Evolutionary conservation across 2,329 filamentous ascomycete species (phyloP), one percentile per base, ranked within the genome.

Genomic region (Pseudogymnoascus sp.): DNA sequence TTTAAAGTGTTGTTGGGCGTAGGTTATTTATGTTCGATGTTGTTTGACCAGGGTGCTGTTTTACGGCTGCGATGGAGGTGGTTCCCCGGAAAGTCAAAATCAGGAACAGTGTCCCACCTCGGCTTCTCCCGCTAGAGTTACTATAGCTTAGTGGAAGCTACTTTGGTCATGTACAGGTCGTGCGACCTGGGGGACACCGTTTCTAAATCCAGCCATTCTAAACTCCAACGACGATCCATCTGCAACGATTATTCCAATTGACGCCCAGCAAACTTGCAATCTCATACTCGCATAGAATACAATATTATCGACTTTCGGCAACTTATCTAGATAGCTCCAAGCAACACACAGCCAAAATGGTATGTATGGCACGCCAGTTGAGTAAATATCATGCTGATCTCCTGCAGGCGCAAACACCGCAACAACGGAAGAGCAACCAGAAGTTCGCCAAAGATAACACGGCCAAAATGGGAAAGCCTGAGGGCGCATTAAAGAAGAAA

Each of bases 381-480:
- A 13, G 29, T 55, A 33, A 12, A 33, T 17, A 33, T 21, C 33
- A 33, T 55, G 48, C 48, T 55, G 48, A 55, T 55, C 29, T 55
- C 29, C 29, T 33, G 4, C 71, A 92, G 89, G 89, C 86, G 69
- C 90, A 93, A 87, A 94, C 90, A 68, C 90, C 88, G 69, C 84
- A 91, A 76, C 91, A 94, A 80, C 87, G 90, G 74, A 85, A 85
- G 72, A 86, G 88, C 66, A 94, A 94, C 79, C 84, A 84, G 72
- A 88, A 89, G 76, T 95, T 91, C 77, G 86, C 82, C 68, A 87
- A 88, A 74, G 81, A 84, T 61, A 86, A 93, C 74, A 85, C 89
- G 73, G 78, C 80, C 64, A 89, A 87, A 73, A 88, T 89, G 75
- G 90, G 90, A 76, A 91, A 90, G 78, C 81, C 85, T n/a, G 81